Conservation (phyloP, 768 basidiomycete genomes). For the Trametes villosa region DNA sequence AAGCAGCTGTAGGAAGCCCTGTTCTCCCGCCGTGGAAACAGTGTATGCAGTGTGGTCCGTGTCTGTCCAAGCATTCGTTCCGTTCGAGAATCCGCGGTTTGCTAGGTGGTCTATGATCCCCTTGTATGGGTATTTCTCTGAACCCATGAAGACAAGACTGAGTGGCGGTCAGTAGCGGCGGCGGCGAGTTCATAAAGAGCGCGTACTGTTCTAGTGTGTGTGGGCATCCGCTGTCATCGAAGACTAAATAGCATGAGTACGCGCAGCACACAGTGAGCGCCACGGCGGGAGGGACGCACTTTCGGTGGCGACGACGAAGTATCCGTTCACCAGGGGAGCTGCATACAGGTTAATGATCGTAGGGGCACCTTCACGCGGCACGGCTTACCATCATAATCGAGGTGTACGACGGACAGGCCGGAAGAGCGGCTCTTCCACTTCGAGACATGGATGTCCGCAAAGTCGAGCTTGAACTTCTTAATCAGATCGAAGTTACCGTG, state of each 20-base stretch:
- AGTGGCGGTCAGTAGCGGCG: conserved; percentile 3
- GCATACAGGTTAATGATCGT: conserved; percentile 4
- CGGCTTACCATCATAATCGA: conserved; percentile 81
- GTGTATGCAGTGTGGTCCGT: conserved; percentile 96
- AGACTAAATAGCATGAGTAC: conserved; percentile 56
- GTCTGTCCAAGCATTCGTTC: conserved; percentile 97
- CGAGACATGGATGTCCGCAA: conserved; percentile 78
- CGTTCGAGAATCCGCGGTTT: conserved; percentile 90
- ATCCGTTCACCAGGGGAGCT: conserved; percentile 91
- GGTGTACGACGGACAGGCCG: conserved; percentile 88
- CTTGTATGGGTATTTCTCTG: conserved; percentile 94
- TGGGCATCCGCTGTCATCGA: conserved; percentile 93
- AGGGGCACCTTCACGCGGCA: conserved; percentile 4
- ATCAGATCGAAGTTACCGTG: conserved; percentile 87
- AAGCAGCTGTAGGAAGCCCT: conserved; percentile 85
- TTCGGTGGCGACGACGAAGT: conserved; percentile 89
- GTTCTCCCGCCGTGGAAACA: conserved; percentile 91
- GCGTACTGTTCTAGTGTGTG: conserved; percentile 95
- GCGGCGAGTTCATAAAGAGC: conserved; percentile 8
- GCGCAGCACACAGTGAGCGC: too few relatives aligned
- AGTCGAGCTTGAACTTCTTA: conserved; percentile 74
- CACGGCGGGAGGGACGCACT: conserved; percentile 51
- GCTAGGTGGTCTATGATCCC: conserved; percentile 94
- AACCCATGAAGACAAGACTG: conserved; percentile 93
- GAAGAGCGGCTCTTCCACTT: conserved; percentile 90